phyloP scores from a whole-genome alignment of 176 grass and related monocot species.

The bread wheat (Triticum aestivum) region DNA sequence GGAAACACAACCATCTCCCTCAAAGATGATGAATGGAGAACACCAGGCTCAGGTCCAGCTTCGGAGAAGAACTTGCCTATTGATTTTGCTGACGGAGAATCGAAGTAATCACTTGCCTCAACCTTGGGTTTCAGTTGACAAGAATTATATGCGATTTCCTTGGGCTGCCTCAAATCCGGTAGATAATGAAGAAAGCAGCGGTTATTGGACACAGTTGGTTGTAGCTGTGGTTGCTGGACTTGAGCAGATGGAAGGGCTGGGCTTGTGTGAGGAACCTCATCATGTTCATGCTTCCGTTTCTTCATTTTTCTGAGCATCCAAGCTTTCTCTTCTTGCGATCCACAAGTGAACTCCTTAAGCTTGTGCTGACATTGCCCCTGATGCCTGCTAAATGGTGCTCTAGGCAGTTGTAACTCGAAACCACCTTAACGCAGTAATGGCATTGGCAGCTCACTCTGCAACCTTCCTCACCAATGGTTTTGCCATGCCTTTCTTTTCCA shows the following conservation, averaged over 20 bases:
- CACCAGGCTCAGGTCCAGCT: slow-evolving; percentile 52
- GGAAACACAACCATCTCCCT: slow-evolving; percentile 50
- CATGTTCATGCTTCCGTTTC: slow-evolving; percentile 20
- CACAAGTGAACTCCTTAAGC: slow-evolving; percentile 10
- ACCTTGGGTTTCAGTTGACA: neutral
- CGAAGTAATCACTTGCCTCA: slow-evolving; percentile 30
- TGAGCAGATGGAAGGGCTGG: neutral
- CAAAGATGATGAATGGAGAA: slow-evolving; percentile 60
- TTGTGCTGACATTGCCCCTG: slow-evolving; percentile 24
- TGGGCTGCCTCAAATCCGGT: slow-evolving; percentile 14
- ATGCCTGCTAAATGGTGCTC: slow-evolving; percentile 41
- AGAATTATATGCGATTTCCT: neutral
- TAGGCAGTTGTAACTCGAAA: slow-evolving; percentile 27
- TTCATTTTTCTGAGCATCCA: slow-evolving; percentile 13
- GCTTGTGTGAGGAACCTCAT: slow-evolving; percentile 30
- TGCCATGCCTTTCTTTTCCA: slow-evolving; percentile 33
- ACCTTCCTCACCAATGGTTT: slow-evolving; percentile 20
- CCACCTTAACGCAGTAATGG: slow-evolving; percentile 46
- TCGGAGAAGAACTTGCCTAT: slow-evolving; percentile 71
- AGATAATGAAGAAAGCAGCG: neutral
- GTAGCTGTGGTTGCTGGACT: neutral
- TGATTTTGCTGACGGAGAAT: slow-evolving; percentile 35
- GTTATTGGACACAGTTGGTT: neutral
- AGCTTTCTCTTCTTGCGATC: slow-evolving; percentile 30
- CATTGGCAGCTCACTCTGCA: slow-evolving; percentile 21